Percentiles rank a stretch among this genome's conserved stretches.
phyloP scores from a whole-genome alignment of 164 flowering plant genomes.

The Kalanchoe fedtschenkoi region DNA sequence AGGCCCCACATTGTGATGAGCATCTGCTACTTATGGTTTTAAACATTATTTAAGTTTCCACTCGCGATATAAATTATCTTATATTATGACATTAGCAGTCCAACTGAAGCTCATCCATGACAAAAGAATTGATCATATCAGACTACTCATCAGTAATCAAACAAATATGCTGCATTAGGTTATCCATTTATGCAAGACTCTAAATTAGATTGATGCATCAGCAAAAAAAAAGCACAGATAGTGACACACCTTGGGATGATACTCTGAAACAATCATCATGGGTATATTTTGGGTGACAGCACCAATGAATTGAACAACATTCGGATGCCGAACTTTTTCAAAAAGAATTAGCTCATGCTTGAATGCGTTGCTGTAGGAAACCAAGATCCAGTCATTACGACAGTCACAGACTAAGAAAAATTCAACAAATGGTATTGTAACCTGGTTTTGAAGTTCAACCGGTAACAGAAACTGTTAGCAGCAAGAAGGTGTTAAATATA shows the following conservation, averaged over 20 bases:
- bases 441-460: neutral
- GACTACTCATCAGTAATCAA: too few relatives aligned
- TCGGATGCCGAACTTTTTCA: conserved; percentile 85
- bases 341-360: conserved; percentile 58
- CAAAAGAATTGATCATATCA: too few relatives aligned
- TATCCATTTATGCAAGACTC: neutral
- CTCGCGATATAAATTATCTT: neutral
- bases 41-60: neutral
- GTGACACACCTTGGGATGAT: conserved; percentile 63
- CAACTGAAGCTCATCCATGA: neutral
- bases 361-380: conserved; percentile 50
- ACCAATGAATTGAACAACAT: conserved; percentile 94
- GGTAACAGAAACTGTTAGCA: neutral
- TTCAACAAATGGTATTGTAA: neutral
- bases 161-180: neutral
- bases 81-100: neutral
- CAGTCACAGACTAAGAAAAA: neutral
- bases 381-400: neutral
- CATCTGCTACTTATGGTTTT: neutral
- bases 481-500: too few relatives aligned
- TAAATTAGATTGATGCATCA: neutral
- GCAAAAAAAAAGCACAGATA: too few relatives aligned
- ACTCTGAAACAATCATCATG: conserved; percentile 92
- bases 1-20: too few relatives aligned
- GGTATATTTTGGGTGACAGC: conserved; percentile 96